Base-by-base conservation (phyloP, 495 filamentous ascomycete genomes). In the Collariella sp. region DNA sequence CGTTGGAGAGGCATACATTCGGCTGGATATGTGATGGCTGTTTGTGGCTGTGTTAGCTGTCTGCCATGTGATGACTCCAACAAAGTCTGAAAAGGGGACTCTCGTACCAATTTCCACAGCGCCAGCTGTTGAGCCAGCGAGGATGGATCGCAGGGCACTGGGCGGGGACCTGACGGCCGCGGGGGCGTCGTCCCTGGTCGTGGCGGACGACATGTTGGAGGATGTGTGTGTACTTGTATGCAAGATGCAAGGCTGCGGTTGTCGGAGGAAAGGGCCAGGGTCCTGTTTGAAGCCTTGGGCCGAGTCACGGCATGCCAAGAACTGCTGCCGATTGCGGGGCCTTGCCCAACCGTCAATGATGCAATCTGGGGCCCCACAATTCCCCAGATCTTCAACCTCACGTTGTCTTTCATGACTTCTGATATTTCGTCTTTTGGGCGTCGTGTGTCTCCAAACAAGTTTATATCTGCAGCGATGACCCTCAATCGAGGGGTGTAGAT, bases 1-100 rank as follows among this genome's bases (percentile, higher is more conserved):
- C 20, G 22, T 20, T 24, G 38, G 26, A 13, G 23, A 11, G 41
- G 48, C 76, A 61, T 80, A 91, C 87, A 98, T 70, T 98, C 93
- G 61, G 91, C 91, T 44, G 93, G 93, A 73, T 98, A 98, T 52
- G 93, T 96, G 62, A 98, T 96, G 53, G 89, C 84, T 94, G 60
- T n/a, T 34, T 7, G 33, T 39, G 24, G 18, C 20, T 3, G 15
- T 20, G 59, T 65, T 56, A 65, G 56, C 59, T 19, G 50, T 19
- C 58, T 52, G 10, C 42, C n/a, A 15, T 36, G 6, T 19, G 36
- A 16, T 46, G 36, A 38, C 29, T 45, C 39, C 31, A 40, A 23
- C 11, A 19, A 11, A 13, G 7, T 42, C 7, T 22, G 54, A 31
- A 38, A 46, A 33, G 44, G 34, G n/a, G n/a, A n/a, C n/a, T n/a